Evolutionary conservation across 768 basidiomycete species (phyloP), one percentile per base, ranked within the genome.

Genomic region (Gloeostereum incarnatum): DNA sequence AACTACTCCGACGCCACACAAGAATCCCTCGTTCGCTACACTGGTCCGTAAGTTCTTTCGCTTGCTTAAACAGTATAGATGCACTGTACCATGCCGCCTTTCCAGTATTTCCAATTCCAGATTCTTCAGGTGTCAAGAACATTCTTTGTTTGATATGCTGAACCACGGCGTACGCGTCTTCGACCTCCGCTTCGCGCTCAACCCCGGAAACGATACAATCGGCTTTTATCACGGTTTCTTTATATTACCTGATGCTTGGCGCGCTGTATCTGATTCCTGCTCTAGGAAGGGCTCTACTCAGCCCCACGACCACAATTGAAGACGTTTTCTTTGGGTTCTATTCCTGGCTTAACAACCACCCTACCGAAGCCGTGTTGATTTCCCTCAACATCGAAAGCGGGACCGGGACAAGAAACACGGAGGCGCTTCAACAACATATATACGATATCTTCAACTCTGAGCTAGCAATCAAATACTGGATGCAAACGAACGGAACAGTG

Each of bases 281-380:
- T 4, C 16, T 29, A 68, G 66, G 62, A 11, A 39, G 48, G 36
- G 68, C 68, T 2, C 56, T 72, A 4, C 52, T 72, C 18, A 62
- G 61, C 23, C 62, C 65, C 4, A 65, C 63, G 1, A 71, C 72
- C 1, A 60, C 57, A 1, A 45, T 73, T 20, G 63, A 68, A 39
- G 72, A 75, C 35, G 66, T 74, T 1, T 59, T 72, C 27, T 72
- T 69, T 36, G 71, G 68, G 5, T 49, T 71, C 8, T 74, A 75
- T 48, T 54, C 53, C 27, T 75, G 71, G 69, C 60, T 75, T 10
- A 60, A 71, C 41, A 54, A 60, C 16, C 70, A 75, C 39, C 67
- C 68, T 1, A 68, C 68, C 0, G 73, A 75, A 46, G 65, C 70
- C 1, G 55, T 75, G 4, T 56, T 73, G 10, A 59, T 71, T 14